These are phyloP conservation scores for Bothriochloa decipiens DNA, from an alignment of 176 grass and related monocot genomes.

Conservation along the genomic window DNA sequence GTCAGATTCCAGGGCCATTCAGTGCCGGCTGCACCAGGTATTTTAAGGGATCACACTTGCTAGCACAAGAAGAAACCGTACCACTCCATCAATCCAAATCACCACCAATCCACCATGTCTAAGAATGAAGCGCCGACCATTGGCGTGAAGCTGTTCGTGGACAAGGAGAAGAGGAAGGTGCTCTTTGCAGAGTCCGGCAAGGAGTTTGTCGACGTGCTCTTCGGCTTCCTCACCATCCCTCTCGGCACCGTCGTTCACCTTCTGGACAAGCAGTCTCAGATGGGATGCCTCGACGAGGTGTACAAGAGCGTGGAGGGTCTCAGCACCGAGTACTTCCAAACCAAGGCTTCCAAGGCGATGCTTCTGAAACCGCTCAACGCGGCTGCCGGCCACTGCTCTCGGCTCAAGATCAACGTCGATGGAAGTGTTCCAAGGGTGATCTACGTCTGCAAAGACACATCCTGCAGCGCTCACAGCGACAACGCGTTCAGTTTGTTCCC, in stretches of 20 bases:
- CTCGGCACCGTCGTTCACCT: slow-evolving; percentile 45
- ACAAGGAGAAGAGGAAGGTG: slow-evolving; percentile 41
- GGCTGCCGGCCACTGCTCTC: background rate
- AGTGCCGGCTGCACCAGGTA: background rate
- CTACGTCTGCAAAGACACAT: background rate
- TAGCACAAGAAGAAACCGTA: background rate
- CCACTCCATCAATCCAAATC: background rate
- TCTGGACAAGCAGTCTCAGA: slow-evolving; percentile 38
- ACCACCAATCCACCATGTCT: background rate
- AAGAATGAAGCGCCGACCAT: background rate
- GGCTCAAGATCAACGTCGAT: background rate
- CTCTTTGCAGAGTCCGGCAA: slow-evolving; percentile 46
- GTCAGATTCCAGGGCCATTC: background rate
- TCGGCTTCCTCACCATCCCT: slow-evolving; percentile 68
- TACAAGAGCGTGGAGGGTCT: slow-evolving; percentile 46
- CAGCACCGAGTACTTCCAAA: background rate
- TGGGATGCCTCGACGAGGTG: slow-evolving; percentile 34
- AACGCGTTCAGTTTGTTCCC: background rate
- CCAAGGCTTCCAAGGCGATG: slow-evolving; percentile 37
- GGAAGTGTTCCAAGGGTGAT: background rate
- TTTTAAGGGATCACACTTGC: background rate
- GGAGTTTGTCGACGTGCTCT: slow-evolving; percentile 56
- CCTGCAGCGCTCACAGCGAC: background rate
- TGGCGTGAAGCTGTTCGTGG: slow-evolving; percentile 42
- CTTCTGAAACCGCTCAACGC: slow-evolving; percentile 24